Conservation (phyloP, 2,329 filamentous ascomycete genomes). For the Talaromyces marneffei region DNA sequence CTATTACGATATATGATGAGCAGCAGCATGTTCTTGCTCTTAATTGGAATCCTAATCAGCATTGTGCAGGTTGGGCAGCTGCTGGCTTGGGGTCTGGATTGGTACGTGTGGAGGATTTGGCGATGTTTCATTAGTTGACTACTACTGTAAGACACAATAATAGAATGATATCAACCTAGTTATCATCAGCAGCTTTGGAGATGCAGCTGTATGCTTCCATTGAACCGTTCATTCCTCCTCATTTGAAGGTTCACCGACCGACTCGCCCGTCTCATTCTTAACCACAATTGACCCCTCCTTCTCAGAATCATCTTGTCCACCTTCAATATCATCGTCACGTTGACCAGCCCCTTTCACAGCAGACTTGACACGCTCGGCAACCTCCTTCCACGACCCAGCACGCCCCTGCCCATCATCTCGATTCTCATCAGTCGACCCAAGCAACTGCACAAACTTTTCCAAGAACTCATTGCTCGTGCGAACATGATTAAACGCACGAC, state of each 20-base stretch:
- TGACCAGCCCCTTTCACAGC: neutral
- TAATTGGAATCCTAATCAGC: slow-evolving; percentile 63
- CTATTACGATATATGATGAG: slow-evolving; percentile 54
- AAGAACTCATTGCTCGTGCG: neutral
- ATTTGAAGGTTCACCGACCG: neutral
- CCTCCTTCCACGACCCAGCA: neutral
- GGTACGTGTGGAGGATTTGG: slow-evolving; percentile 61
- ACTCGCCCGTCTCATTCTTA: neutral
- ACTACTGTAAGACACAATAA: neutral
- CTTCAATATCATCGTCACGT: neutral
- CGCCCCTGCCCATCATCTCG: neutral
- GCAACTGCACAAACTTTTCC: neutral
- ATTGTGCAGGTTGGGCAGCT: slow-evolving; percentile 63
- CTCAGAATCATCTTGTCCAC: neutral
- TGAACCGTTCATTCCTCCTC: too few relatives aligned
- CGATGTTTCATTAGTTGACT: slow-evolving; percentile 27
- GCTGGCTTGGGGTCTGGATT: slow-evolving; percentile 62
- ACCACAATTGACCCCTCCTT: neutral
- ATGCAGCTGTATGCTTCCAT: neutral
- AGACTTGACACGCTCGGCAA: neutral
- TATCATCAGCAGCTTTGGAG: too few relatives aligned
- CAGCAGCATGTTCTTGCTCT: slow-evolving; percentile 57
- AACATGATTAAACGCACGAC: neutral
- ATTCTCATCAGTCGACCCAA: neutral
- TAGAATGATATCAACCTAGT: too few relatives aligned